Evolutionary conservation across 1,284 basidiomycete genomes (phyloP).

Genomic region (Paramarasmius palmivorus): DNA sequence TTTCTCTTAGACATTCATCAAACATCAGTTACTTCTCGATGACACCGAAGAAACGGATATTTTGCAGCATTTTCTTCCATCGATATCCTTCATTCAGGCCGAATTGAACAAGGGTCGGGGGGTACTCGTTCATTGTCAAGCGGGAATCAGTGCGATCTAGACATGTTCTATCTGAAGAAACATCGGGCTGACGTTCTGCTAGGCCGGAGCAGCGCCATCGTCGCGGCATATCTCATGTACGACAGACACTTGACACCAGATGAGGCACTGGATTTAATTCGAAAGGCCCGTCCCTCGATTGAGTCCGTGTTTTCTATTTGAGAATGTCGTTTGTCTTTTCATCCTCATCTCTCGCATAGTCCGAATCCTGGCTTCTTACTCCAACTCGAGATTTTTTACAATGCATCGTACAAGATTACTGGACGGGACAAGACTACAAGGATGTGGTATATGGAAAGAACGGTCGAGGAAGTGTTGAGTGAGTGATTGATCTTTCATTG

Average conservation of each 20-base stretch:
- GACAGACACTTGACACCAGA: constrained; percentile 60
- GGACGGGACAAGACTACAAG: constrained; percentile 69
- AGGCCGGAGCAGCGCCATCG: constrained; percentile 82
- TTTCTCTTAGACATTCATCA: constrained; percentile 59
- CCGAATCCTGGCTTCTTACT: constrained; percentile 79
- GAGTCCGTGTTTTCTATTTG: constrained; percentile 44
- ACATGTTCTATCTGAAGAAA: neutral
- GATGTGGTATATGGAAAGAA: constrained; percentile 80
- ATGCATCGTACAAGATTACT: constrained; percentile 70
- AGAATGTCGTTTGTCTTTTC: neutral
- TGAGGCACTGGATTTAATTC: constrained; percentile 70
- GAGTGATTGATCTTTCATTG: constrained; percentile 25
- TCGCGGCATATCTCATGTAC: constrained; percentile 85
- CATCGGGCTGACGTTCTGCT: neutral
- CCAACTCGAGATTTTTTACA: constrained; percentile 78
- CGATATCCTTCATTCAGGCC: constrained; percentile 78
- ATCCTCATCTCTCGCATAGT: constrained; percentile 37
- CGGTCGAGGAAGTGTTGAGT: constrained; percentile 79
- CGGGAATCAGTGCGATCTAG: constrained; percentile 73
- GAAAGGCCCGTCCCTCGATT: constrained; percentile 60
- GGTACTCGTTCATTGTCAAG: constrained; percentile 86
- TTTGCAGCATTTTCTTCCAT: constrained; percentile 72
- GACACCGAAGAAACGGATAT: constrained; percentile 74
- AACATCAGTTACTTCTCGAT: constrained; percentile 71
- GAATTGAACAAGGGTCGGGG: constrained; percentile 74